These are phyloP conservation scores for Tricladium varicosporioides DNA, from an alignment of 2,329 filamentous ascomycete genomes.

Conservation along the genomic window DNA sequence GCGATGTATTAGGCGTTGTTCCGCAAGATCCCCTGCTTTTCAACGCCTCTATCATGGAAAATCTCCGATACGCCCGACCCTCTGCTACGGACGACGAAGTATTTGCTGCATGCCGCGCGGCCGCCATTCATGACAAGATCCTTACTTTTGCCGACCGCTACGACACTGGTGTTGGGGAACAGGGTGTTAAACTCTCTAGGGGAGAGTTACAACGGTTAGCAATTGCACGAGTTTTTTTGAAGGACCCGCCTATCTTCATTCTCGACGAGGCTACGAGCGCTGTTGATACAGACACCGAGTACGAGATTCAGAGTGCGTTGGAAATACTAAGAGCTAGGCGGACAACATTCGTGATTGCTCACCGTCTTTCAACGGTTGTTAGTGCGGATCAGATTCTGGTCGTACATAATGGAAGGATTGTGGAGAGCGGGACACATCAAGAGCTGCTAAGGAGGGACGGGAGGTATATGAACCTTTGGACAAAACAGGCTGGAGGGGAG, in stretches of 20 bases:
- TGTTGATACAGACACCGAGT: constrained; percentile 91
- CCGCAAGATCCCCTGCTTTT: constrained; percentile 57
- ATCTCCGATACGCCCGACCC: constrained; percentile 32
- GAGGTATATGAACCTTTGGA: constrained; percentile 52
- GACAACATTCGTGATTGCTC: constrained; percentile 46
- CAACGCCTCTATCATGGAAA: constrained; percentile 46
- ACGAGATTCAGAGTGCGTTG: constrained; percentile 71
- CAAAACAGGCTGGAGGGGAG: constrained; percentile 38
- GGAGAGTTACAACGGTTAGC: constrained; percentile 83
- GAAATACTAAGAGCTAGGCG: constrained; percentile 46
- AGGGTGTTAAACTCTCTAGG: constrained; percentile 67
- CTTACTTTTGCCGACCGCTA: constrained; percentile 53
- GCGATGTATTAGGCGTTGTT: constrained; percentile 51
- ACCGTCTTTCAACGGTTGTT: constrained; percentile 52
- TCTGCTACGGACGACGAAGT: constrained; percentile 31
- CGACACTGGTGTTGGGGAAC: constrained; percentile 43
- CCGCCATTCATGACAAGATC: constrained; percentile 59
- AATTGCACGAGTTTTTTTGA: constrained; percentile 87
- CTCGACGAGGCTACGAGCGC: constrained; percentile 95
- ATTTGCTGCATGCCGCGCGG: constrained; percentile 52
- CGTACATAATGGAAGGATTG: constrained; percentile 48
- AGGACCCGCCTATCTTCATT: constrained; percentile 87
- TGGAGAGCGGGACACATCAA: constrained; percentile 51
- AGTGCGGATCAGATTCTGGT: constrained; percentile 54
- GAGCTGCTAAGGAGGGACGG: constrained; percentile 46